A percentile compares a stretch with the other conserved stretches of the same genome.
phyloP scores from a whole-genome alignment of 306 rosid species.

The Astragalus glycyphyllos region DNA sequence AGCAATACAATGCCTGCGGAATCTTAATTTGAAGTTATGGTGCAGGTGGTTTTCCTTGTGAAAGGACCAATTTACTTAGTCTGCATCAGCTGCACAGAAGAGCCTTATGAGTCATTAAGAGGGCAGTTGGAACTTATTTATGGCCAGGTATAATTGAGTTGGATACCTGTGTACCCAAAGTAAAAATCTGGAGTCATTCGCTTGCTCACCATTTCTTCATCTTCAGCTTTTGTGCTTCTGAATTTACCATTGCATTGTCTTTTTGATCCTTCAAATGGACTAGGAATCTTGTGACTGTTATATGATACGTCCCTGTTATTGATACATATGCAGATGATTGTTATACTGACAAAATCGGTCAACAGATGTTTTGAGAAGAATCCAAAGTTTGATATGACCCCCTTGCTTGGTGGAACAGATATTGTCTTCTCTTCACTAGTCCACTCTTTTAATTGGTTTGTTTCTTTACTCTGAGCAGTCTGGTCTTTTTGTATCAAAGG shows the following conservation, averaged over 20 bases:
- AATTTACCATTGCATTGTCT: slow-evolving; percentile 13
- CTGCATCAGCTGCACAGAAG: slow-evolving; percentile 96
- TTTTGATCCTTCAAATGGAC: slow-evolving; percentile 10
- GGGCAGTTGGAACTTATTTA: slow-evolving; percentile 88
- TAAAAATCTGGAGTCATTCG: slow-evolving; percentile 21
- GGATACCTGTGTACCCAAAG: slow-evolving; percentile 16
- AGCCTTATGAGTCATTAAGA: slow-evolving; percentile 82
- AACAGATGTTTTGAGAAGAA: slow-evolving; percentile 96
- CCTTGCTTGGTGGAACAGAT: slow-evolving; percentile 99
- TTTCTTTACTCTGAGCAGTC: slow-evolving; percentile 53
- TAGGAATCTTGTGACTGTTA: slow-evolving; percentile 34
- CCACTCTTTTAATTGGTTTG: slow-evolving; percentile 91
- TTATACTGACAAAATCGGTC: slow-evolving; percentile 89
- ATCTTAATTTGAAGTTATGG: slow-evolving; percentile 36
- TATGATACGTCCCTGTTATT: slow-evolving; percentile 40
- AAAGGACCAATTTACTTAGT: slow-evolving; percentile 96
- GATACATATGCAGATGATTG: slow-evolving; percentile 80
- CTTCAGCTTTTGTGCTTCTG: slow-evolving; percentile 22
- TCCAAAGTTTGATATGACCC: slow-evolving; percentile 96
- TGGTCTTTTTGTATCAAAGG: slow-evolving; percentile 14
- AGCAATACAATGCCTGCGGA: slow-evolving; percentile 9
- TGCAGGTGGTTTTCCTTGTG: slow-evolving; percentile 90
- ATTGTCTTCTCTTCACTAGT: slow-evolving; percentile 92
- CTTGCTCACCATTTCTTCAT: slow-evolving; percentile 34
- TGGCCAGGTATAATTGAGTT: slow-evolving; percentile 78